These are phyloP conservation scores for Vinca major DNA, from an alignment of 305 asterid species.

Conservation along the genomic window DNA sequence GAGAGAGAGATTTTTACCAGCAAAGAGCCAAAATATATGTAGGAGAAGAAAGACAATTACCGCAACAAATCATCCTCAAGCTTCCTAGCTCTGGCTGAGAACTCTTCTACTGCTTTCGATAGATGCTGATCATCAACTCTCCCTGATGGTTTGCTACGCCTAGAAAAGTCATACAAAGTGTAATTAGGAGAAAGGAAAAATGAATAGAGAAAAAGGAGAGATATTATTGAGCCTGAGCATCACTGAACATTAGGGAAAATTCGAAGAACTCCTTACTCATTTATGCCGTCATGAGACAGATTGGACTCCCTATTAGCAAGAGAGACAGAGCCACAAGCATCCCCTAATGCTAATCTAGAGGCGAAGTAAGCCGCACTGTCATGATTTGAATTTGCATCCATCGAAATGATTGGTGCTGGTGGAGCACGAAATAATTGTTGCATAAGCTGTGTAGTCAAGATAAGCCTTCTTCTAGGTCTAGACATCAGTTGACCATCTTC, in stretches of 20 bases:
- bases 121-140: slow-evolving; percentile 16
- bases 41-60: slow-evolving; percentile 28
- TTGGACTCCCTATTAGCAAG: slow-evolving; percentile 25
- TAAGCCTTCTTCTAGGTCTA: slow-evolving; percentile 56
- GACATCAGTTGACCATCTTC: slow-evolving; percentile 39
- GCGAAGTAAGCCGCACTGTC: slow-evolving; percentile 37
- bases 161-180: slow-evolving; percentile 18
- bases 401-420: slow-evolving; percentile 37
- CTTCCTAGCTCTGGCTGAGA: slow-evolving; percentile 41
- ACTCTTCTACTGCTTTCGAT: slow-evolving; percentile 31
- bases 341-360: slow-evolving; percentile 49
- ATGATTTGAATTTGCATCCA: slow-evolving; percentile 30
- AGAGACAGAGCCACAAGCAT: slow-evolving; percentile 46
- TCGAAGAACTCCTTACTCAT: slow-evolving; percentile 40
- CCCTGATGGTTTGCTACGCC: slow-evolving; percentile 29
- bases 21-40: neutral
- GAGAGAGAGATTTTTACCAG: neutral
- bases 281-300: slow-evolving; percentile 23
- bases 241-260: slow-evolving; percentile 20
- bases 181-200: slow-evolving; percentile 6
- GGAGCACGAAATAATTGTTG: slow-evolving; percentile 60
- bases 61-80: slow-evolving; percentile 53
- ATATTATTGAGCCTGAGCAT: neutral
- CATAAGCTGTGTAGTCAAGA: slow-evolving; percentile 63
- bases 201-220: neutral